A percentile compares a stretch with the other conserved stretches of the same genome.
These are phyloP conservation scores for Candida alai DNA, from an alignment of 805 yeast genomes.

Conservation along the genomic window DNA sequence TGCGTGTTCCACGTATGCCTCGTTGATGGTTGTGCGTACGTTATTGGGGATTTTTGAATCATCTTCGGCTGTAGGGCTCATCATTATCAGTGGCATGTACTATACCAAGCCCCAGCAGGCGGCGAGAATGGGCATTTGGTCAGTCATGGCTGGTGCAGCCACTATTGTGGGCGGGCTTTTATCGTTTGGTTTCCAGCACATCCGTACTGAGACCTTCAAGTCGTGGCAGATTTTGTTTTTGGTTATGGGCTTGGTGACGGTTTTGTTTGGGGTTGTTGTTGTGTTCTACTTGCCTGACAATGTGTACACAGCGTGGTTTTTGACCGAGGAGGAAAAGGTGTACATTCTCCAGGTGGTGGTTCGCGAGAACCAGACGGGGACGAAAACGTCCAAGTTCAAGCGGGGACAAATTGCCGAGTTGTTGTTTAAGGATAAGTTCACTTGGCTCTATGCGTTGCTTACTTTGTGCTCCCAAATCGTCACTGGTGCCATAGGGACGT, in stretches of 20 bases:
- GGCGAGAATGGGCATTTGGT: conserved; percentile 52
- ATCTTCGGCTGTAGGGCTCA: conserved; percentile 53
- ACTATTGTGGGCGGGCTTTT: conserved; percentile 45
- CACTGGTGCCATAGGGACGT: conserved; percentile 51
- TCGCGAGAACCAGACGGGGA: conserved; percentile 48
- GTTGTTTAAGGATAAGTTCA: conserved; percentile 41
- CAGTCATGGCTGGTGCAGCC: conserved; percentile 55
- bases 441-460: conserved; percentile 46
- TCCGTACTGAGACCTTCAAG: conserved; percentile 32
- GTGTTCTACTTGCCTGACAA: conserved; percentile 48
- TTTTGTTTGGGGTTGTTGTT: conserved; percentile 45
- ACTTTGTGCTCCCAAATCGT: conserved; percentile 46
- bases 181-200: conserved; percentile 52
- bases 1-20: conserved; percentile 50
- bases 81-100: conserved; percentile 60
- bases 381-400: conserved; percentile 46
- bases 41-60: conserved; percentile 54
- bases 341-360: conserved; percentile 40
- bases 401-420: conserved; percentile 44
- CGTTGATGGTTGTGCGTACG: conserved; percentile 52
- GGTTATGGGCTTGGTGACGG: conserved; percentile 52
- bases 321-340: conserved; percentile 38
- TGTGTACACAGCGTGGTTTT: conserved; percentile 34
- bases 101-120: conserved; percentile 52
- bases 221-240: conserved; percentile 65